Conservation (phyloP, 2,329 filamentous ascomycete genomes). For the Xylaria hypoxylon region DNA sequence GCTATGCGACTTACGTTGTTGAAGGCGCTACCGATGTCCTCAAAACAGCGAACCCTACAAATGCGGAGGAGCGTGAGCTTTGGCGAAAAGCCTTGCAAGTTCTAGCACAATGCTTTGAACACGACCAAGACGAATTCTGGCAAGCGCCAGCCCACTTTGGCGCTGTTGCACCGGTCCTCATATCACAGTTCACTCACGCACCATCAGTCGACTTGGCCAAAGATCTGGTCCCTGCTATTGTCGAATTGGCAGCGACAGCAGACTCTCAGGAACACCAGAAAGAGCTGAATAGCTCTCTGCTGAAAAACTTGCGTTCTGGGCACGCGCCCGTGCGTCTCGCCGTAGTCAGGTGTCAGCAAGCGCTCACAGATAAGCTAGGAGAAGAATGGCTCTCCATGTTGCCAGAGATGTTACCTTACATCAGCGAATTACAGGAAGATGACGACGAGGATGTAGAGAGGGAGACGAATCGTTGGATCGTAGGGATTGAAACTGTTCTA, state of each 20-base stretch:
- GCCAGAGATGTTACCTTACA: conserved; percentile 95
- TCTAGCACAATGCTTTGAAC: conserved; percentile 79
- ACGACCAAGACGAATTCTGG: conserved; percentile 97
- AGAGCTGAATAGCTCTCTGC: conserved; percentile 81
- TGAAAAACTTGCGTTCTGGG: conserved; percentile 82
- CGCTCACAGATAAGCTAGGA: conserved; percentile 81
- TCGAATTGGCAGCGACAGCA: conserved; percentile 81
- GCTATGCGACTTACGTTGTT: conserved; percentile 86
- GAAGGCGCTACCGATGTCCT: conserved; percentile 78
- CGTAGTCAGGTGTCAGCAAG: conserved; percentile 84
- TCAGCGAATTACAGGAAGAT: conserved; percentile 95
- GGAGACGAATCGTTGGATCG: conserved; percentile 91
- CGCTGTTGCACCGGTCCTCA: conserved; percentile 75
- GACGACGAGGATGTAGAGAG: conserved; percentile 93
- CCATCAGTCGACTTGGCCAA: conserved; percentile 55
- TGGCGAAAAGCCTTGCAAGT: conserved; percentile 78
- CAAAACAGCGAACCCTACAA: conserved; percentile 55
- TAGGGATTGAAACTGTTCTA: conserved; percentile 86
- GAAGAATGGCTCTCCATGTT: conserved; percentile 94
- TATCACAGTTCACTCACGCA: conserved; percentile 71
- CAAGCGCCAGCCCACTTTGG: conserved; percentile 89
- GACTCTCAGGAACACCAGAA: conserved; percentile 92
- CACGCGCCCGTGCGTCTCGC: conserved; percentile 79
- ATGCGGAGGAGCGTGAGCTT: conserved; percentile 67
- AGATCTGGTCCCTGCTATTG: conserved; percentile 78